These are phyloP conservation scores for Talaromyces sp. DNA, from an alignment of 2,329 filamentous ascomycete species.

Conservation along the genomic window DNA sequence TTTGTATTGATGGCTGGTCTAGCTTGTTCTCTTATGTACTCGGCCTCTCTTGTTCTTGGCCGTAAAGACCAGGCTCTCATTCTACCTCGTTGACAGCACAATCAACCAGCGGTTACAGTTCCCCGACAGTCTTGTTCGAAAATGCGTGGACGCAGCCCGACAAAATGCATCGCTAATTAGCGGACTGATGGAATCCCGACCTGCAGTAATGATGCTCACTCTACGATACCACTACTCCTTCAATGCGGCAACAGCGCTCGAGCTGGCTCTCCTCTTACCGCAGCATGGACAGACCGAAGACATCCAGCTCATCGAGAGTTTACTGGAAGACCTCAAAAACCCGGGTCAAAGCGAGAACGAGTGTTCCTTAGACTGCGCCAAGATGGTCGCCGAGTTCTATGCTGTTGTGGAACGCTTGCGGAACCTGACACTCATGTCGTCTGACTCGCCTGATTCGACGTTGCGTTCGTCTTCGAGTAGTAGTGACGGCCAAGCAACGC, in stretches of 20 bases:
- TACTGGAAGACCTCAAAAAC: constrained; percentile 5
- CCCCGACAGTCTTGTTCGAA: not conserved
- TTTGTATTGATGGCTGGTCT: constrained; percentile 3
- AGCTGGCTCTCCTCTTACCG: constrained; percentile 24
- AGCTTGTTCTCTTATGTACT: constrained; percentile 46
- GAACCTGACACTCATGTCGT: not conserved
- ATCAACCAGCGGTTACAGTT: constrained; percentile 27
- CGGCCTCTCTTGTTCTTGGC: constrained; percentile 45
- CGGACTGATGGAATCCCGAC: constrained; percentile 40
- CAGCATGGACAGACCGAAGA: constrained; percentile 1
- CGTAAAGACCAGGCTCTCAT: constrained; percentile 44
- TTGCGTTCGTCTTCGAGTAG: not conserved
- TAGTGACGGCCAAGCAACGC: not conserved
- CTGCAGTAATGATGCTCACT: constrained; percentile 26
- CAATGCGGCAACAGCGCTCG: constrained; percentile 45
- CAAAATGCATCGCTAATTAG: constrained; percentile 43
- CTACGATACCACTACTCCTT: constrained; percentile 40
- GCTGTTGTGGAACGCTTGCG: constrained; percentile 1
- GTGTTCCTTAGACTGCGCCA: constrained; percentile 1
- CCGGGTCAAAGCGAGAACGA: constrained; percentile 2
- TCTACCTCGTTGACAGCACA: constrained; percentile 29
- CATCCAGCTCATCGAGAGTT: constrained; percentile 1
- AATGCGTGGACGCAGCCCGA: constrained; percentile 41
- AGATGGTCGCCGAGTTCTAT: constrained; percentile 3
- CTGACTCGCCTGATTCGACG: not conserved